Evolutionary conservation across 2,329 filamentous ascomycete species (phyloP).

Genomic region (Diaporthe sp.): DNA sequence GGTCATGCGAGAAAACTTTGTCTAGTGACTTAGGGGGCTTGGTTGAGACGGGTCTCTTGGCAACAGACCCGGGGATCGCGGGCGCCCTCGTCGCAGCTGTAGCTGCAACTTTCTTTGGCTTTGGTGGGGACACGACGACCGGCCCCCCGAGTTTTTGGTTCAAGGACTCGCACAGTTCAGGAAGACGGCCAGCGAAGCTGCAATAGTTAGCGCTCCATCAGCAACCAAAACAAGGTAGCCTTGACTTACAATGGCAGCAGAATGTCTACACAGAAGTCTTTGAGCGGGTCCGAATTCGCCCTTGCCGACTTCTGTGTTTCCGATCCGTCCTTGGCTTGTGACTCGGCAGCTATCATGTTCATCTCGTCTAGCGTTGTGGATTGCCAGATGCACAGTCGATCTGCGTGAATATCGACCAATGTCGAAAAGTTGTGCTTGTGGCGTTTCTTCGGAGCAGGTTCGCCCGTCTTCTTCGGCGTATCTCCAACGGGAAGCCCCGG

Average conservation of each 20-base stretch:
- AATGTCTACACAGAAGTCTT: slow-evolving; percentile 84
- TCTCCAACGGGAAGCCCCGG: slow-evolving; percentile 56
- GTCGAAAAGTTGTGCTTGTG: slow-evolving; percentile 74
- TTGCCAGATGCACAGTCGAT: slow-evolving; percentile 87
- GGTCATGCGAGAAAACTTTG: slow-evolving; percentile 72
- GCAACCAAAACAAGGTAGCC: too few relatives aligned
- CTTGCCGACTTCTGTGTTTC: slow-evolving; percentile 55
- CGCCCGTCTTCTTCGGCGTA: slow-evolving; percentile 49
- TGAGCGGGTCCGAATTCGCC: slow-evolving; percentile 71
- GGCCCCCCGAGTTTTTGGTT: slow-evolving; percentile 84
- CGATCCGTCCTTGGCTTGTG: slow-evolving; percentile 53
- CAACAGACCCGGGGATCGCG: slow-evolving; percentile 64
- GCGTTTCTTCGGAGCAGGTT: slow-evolving; percentile 63
- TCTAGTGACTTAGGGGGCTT: slow-evolving; percentile 68
- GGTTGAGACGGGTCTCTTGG: slow-evolving; percentile 59
- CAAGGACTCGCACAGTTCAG: slow-evolving; percentile 76
- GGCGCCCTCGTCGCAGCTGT: slow-evolving; percentile 56
- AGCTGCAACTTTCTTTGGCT: slow-evolving; percentile 61
- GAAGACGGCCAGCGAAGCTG: slow-evolving; percentile 82
- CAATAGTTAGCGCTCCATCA: slow-evolving; percentile 1
- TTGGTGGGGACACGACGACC: slow-evolving; percentile 67
- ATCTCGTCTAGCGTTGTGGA: slow-evolving; percentile 75
- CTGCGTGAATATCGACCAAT: slow-evolving; percentile 79
- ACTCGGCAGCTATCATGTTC: slow-evolving; percentile 60
- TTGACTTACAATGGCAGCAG: slow-evolving; percentile 79